Base-by-base conservation (phyloP, 495 filamentous ascomycete species). In the Ascodesmis nigricans region DNA sequence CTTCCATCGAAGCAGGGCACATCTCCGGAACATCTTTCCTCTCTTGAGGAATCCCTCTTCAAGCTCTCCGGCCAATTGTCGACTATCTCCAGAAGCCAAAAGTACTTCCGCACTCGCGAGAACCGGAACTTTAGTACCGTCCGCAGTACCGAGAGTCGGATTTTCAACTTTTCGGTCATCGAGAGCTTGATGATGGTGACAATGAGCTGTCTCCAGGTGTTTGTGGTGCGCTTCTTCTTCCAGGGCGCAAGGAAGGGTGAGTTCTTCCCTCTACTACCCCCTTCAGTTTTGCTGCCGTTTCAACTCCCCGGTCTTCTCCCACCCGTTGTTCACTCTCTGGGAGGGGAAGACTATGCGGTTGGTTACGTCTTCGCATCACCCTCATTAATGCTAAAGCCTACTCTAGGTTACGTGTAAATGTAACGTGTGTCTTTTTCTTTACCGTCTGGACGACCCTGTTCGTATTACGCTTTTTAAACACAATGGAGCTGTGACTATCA, bases 81-180 rank as follows among this genome's bases (percentile, higher is more conserved):
- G n/a, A 93, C 84, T 35, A 84, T 99, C 52, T 79, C 78, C 11
- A 73, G 90, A 30, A 92, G 91, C 61, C 90, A 99, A 54, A 95
- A 95, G 53, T 95, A 95, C 60, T 99, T 99, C 73, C 78, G 90
- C 21, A 99, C 90, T 1, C 71, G 90, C 42, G 90, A 99, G 63
- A 95, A 99, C 63, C 69, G 90, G 29, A 99, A 99, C 55, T 91
- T 95, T 59, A 91, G 79, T 57, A 99, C 90, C 3, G 90, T 99
- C 35, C 66, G 81, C 53, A 91, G 81, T 57, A 99, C 90, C 19
- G 90, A 99, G 62, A 66, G 64, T 43, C 65, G 90, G 28, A 95
- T 99, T 44, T 84, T 92, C 58, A 93, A 93, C 55, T 93, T 99
- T 58, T 91, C 78, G 49, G 62, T 99, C 29, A 75, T 93, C 38